These are phyloP conservation scores for Stachybotrys echinatus DNA, from an alignment of 2,329 filamentous ascomycete genomes.

Conservation along the genomic window DNA sequence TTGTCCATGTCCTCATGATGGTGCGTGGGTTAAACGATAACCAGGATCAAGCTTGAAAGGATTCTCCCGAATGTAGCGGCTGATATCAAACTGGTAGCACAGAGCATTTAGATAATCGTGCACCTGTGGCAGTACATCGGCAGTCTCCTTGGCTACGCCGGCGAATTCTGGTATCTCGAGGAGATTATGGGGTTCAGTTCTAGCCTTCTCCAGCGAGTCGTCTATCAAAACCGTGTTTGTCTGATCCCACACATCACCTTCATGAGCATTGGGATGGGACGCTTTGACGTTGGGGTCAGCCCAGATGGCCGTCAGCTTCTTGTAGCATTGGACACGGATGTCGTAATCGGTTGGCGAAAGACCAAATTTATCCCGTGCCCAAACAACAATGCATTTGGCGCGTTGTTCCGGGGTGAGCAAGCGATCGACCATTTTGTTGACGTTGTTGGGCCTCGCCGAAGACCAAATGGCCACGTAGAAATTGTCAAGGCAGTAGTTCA, in stretches of 20 bases:
- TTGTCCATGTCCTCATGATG: background rate
- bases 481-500: slow-evolving; percentile 66
- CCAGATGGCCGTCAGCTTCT: slow-evolving; percentile 75
- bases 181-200: slow-evolving; percentile 78
- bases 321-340: slow-evolving; percentile 79
- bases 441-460: slow-evolving; percentile 71
- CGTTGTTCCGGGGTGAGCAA: slow-evolving; percentile 55
- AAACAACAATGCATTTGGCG: slow-evolving; percentile 59
- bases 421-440: slow-evolving; percentile 58
- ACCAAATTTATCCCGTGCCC: slow-evolving; percentile 73
- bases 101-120: slow-evolving; percentile 57
- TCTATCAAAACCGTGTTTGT: slow-evolving; percentile 87
- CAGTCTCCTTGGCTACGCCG: slow-evolving; percentile 34
- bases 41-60: slow-evolving; percentile 40
- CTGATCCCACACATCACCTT: slow-evolving; percentile 62
- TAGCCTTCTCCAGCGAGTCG: slow-evolving; percentile 75
- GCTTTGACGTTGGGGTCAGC: slow-evolving; percentile 33
- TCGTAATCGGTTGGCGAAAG: slow-evolving; percentile 61
- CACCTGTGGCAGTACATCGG: slow-evolving; percentile 48
- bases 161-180: slow-evolving; percentile 75
- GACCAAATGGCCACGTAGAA: slow-evolving; percentile 90
- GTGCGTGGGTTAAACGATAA: slow-evolving; percentile 10
- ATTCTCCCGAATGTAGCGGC: slow-evolving; percentile 47
- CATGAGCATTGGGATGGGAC: slow-evolving; percentile 36
- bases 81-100: slow-evolving; percentile 53